Base-by-base conservation (phyloP, 2,329 filamentous ascomycete genomes). In the Pseudogymnoascus pannorum region DNA sequence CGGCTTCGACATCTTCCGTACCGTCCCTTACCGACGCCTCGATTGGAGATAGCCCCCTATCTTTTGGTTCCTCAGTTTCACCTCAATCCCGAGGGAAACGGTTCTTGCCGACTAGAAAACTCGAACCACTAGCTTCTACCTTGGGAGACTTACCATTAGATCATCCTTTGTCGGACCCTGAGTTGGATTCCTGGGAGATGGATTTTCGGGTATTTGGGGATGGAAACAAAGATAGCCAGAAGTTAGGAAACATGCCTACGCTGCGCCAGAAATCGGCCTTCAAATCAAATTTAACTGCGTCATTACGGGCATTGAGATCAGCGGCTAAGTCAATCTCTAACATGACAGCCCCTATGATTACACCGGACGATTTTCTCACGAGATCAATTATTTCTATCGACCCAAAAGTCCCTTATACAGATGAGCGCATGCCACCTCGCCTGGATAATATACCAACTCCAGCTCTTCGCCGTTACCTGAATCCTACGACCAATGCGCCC, bases 201-300 rank as follows among this genome's bases (percentile, higher is more conserved):
- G 79, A 81, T 62, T 78, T 83, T 48, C 70, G 75, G n/a, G 78
- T 78, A 1, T 77, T 82, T 35, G 73, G 77, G 5, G 26, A 54
- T 31, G n/a, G 16, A 0, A 54, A 31, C 6, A 54, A 54, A 12
- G 48, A 58, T 68, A 62, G 58, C 31, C 63, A 35, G 35, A 61
- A 29, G 62, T 60, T 16, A 60, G 62, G 57, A 11, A 31, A 12
- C 11, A 22, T 31, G 2, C 20, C 60, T 59, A 40, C 63, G 36
- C 63, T 68, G 35, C 64, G 40, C 44, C 68, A 66, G 36, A 70
- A 67, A 62, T 75, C 68, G 40, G 85, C 80, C 5, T 88, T 88
- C 75, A 87, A 87, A 71, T 88, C 85, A 3, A 88, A 88, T 68
- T 71, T 88, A 36, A 88, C 86, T 5, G 85, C 86, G 5, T 88